Conservation (phyloP, 441 rosid species). For the Bruguiera hainesii region DNA sequence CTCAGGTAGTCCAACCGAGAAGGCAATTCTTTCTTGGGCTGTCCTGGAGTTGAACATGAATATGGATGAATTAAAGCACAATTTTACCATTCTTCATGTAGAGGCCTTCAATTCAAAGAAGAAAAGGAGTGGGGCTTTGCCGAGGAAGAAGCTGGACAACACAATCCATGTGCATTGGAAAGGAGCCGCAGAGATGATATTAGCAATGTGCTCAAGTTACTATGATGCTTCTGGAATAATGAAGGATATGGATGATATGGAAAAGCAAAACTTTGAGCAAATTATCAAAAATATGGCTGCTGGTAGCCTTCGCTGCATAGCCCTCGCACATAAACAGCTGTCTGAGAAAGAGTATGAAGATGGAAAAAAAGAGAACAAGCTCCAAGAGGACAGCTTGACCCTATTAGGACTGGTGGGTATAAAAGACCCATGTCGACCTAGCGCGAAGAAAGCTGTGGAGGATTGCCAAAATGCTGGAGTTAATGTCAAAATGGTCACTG, state of each 20-base stretch:
- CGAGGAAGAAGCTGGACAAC: slow-evolving; percentile 23
- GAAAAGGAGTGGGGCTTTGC: slow-evolving; percentile 37
- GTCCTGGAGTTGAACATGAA: slow-evolving; percentile 42
- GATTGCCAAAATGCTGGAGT: slow-evolving; percentile 46
- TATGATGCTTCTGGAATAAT: slow-evolving; percentile 41
- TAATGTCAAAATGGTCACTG: slow-evolving; percentile 47
- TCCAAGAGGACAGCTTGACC: slow-evolving; percentile 40
- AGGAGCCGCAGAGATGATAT: slow-evolving; percentile 51
- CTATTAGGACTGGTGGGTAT: slow-evolving; percentile 41
- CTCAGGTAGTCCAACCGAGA: slow-evolving; percentile 54
- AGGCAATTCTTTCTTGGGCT: slow-evolving; percentile 55
- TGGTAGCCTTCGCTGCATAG: slow-evolving; percentile 47
- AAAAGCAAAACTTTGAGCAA: slow-evolving; percentile 36
- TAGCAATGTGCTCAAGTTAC: slow-evolving; percentile 39
- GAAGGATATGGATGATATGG: slow-evolving; percentile 18
- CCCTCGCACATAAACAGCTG: slow-evolving; percentile 35
- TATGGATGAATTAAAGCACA: slow-evolving; percentile 37
- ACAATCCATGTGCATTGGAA: slow-evolving; percentile 41
- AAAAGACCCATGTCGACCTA: slow-evolving; percentile 45
- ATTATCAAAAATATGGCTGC: slow-evolving; percentile 58
- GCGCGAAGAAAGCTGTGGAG: slow-evolving; percentile 33
- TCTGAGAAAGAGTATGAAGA: slow-evolving; percentile 22
- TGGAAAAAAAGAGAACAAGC: slow-evolving; percentile 24
- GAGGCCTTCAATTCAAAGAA: slow-evolving; percentile 50
- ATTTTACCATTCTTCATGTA: slow-evolving; percentile 37